phyloP scores from a whole-genome alignment of 176 grass and related monocot genomes.

The Calamus simplicifolius region DNA sequence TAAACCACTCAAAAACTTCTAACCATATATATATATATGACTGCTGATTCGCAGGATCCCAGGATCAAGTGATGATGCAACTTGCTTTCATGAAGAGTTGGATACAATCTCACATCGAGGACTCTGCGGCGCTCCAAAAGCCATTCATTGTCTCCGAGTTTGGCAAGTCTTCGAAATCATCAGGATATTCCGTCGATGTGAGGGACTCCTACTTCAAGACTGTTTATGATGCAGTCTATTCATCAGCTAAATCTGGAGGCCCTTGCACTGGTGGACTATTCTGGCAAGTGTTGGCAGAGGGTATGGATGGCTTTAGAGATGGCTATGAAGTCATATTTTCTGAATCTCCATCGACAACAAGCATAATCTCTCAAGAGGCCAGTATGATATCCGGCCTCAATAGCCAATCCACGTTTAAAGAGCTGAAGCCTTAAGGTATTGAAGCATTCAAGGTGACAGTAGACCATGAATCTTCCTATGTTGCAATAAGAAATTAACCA shows the following conservation, averaged over 20 bases:
- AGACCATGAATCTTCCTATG: no score
- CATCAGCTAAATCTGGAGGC: slow-evolving; percentile 32
- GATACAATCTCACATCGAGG: slow-evolving; percentile 43
- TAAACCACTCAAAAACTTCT: no score
- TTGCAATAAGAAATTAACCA: no score
- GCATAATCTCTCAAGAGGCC: slow-evolving; percentile 33
- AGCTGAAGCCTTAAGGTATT: neutral
- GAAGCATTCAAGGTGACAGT: no score
- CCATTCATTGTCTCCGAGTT: slow-evolving; percentile 69
- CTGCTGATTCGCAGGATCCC: slow-evolving; percentile 23
- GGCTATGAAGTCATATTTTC: slow-evolving; percentile 59
- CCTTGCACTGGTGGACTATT: slow-evolving; percentile 48
- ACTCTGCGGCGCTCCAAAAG: slow-evolving; percentile 38
- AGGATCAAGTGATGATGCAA: slow-evolving; percentile 27
- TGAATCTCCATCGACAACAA: slow-evolving; percentile 34
- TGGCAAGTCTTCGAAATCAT: slow-evolving; percentile 39
- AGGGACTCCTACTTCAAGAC: slow-evolving; percentile 45
- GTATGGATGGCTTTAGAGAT: slow-evolving; percentile 60
- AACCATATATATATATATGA: no score
- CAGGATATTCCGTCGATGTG: slow-evolving; percentile 27
- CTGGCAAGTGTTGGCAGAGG: slow-evolving; percentile 67
- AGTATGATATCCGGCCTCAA: slow-evolving; percentile 21
- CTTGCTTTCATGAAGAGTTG: slow-evolving; percentile 52
- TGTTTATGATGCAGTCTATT: slow-evolving; percentile 45
- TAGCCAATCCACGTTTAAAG: neutral